These are phyloP conservation scores for Mucor velutinosus DNA, from an alignment of 371 early-diverging fungal genomes.

Conservation along the genomic window DNA sequence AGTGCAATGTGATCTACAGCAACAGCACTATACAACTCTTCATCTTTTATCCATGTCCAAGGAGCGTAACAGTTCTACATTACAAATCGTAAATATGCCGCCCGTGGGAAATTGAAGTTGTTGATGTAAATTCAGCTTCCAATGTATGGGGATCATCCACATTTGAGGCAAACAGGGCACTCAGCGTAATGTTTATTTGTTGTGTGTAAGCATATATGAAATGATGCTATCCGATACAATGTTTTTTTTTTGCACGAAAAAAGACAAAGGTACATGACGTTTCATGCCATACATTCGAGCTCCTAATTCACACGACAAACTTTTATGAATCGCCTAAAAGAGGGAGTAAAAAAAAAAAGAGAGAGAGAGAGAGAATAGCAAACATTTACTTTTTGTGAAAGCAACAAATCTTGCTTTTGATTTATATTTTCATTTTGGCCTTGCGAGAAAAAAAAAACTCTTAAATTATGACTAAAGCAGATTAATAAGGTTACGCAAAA, in stretches of 20 bases:
- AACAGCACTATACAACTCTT: background rate
- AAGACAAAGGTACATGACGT: background rate
- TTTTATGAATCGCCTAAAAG: constrained; percentile 2
- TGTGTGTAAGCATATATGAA: background rate
- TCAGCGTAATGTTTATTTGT: background rate
- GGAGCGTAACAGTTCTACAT: background rate
- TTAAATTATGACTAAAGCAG: constrained; percentile 2
- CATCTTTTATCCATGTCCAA: background rate
- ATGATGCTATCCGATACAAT: background rate
- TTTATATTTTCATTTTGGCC: background rate
- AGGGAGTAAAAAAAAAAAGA: background rate
- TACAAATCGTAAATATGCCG: constrained; percentile 1
- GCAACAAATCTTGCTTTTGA: background rate
- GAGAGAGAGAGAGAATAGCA: background rate
- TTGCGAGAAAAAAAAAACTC: background rate
- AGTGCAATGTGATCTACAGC: background rate
- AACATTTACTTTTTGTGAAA: background rate
- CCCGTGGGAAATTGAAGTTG: background rate
- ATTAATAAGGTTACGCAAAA: background rate
- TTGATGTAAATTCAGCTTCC: background rate
- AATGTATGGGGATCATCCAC: background rate
- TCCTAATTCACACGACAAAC: background rate
- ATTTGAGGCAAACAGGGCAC: background rate
- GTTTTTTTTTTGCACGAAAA: background rate
- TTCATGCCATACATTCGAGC: background rate